These are phyloP conservation scores for Sugiyamaella mastotermitis DNA, from an alignment of 805 yeast genomes.

Conservation along the genomic window DNA sequence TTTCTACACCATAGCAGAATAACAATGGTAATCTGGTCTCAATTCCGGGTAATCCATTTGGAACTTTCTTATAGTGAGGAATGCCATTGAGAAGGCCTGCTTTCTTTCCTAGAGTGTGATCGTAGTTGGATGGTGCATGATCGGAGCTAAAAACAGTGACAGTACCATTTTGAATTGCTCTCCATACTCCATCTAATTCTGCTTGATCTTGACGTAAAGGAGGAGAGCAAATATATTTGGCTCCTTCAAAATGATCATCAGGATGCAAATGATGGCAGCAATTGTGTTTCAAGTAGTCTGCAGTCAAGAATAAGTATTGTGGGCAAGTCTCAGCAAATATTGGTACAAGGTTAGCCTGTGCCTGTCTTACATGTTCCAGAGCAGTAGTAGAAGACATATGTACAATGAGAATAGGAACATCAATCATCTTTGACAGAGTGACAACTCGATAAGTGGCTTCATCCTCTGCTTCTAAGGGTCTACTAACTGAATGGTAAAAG, in stretches of 20 bases:
- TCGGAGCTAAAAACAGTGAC: background rate
- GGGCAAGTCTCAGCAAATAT: slow-evolving; percentile 7
- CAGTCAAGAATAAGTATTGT: slow-evolving; percentile 4
- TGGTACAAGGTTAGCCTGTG: slow-evolving; percentile 4
- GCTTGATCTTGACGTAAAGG: slow-evolving; percentile 1
- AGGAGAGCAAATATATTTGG: slow-evolving; percentile 4
- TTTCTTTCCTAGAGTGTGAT: no score
- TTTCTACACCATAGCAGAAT: no score
- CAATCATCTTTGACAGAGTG: slow-evolving; percentile 3
- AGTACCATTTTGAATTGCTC: background rate
- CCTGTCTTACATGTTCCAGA: slow-evolving; percentile 3
- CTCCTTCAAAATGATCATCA: slow-evolving; percentile 7
- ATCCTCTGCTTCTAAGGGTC: slow-evolving; percentile 3
- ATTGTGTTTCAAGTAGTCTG: slow-evolving; percentile 3
- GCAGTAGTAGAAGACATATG: slow-evolving; percentile 5
- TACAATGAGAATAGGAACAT: slow-evolving; percentile 5
- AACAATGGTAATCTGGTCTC: no score
- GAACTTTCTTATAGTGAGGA: no score
- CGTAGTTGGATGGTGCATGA: slow-evolving; percentile 1
- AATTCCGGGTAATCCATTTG: no score
- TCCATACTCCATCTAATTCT: background rate
- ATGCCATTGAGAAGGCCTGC: no score
- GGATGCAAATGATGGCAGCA: slow-evolving; percentile 1
- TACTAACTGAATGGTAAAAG: slow-evolving; percentile 2
- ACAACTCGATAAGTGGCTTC: slow-evolving; percentile 5